These are phyloP conservation scores for Xylaria intraflava DNA, from an alignment of 495 filamentous ascomycete species.

Conservation along the genomic window DNA sequence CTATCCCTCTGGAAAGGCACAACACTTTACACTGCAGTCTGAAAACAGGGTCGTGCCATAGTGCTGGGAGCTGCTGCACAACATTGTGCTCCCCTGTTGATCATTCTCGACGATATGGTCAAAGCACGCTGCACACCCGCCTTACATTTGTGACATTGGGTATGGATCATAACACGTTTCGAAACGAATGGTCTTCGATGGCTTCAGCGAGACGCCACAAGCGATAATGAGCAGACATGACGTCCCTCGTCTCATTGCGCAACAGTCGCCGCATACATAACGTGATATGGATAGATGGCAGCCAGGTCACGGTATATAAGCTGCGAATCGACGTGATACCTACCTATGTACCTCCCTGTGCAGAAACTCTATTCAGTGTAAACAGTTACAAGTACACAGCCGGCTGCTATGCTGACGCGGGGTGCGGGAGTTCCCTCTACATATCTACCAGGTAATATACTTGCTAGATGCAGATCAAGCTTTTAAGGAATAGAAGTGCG, in stretches of 20 bases:
- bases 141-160: neutral
- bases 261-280: neutral
- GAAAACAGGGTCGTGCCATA: neutral
- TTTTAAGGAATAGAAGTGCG: too few relatives aligned
- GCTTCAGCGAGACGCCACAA: neutral
- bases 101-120: neutral
- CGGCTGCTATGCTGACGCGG: neutral
- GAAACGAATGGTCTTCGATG: neutral
- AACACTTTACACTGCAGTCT: neutral
- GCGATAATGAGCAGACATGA: neutral
- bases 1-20: too few relatives aligned
- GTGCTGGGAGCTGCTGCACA: conserved; percentile 1
- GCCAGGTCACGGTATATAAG: too few relatives aligned
- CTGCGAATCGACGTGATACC: too few relatives aligned
- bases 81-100: neutral
- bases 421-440: conserved; percentile 13
- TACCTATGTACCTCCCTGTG: too few relatives aligned
- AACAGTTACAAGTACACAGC: too few relatives aligned
- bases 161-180: neutral
- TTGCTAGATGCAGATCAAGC: too few relatives aligned
- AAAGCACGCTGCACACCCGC: neutral
- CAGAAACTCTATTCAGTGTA: too few relatives aligned
- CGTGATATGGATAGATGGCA: neutral
- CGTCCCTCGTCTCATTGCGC: neutral
- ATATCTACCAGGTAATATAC: too few relatives aligned